Evolutionary conservation across 805 yeast genomes (phyloP).

Genomic region (Teunomyces gatunensis): DNA sequence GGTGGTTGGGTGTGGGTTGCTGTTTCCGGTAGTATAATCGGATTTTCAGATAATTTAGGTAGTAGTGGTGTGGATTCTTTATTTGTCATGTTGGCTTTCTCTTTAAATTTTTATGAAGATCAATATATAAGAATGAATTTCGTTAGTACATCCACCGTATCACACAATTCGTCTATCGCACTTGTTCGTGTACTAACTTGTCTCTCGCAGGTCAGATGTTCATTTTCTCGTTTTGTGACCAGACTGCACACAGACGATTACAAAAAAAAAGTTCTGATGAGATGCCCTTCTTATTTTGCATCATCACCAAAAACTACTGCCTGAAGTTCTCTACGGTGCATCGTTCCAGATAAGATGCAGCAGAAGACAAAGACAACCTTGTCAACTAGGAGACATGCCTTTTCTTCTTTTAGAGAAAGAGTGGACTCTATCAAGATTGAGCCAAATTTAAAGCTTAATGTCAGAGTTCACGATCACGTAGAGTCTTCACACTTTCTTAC

Average conservation of each 20-base stretch:
- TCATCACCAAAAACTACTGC: neutral
- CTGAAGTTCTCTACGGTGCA: neutral
- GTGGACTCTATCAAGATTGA: slow-evolving; percentile 82
- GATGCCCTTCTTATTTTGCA: slow-evolving; percentile 9
- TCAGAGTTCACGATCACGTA: slow-evolving; percentile 64
- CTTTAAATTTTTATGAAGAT: neutral
- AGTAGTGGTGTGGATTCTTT: slow-evolving; percentile 13
- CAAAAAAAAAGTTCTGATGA: slow-evolving; percentile 8
- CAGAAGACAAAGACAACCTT: slow-evolving; percentile 43
- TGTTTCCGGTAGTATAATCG: slow-evolving; percentile 8
- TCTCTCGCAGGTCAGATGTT: neutral
- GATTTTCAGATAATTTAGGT: slow-evolving; percentile 9
- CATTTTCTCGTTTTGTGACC: neutral
- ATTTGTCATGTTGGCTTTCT: neutral
- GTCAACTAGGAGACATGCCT: slow-evolving; percentile 56
- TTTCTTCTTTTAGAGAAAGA: slow-evolving; percentile 76
- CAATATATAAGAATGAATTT: neutral
- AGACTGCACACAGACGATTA: neutral
- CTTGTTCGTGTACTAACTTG: neutral
- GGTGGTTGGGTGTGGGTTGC: neutral
- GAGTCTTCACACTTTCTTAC: slow-evolving; percentile 78
- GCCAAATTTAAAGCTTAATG: slow-evolving; percentile 54
- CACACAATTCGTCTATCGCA: neutral
- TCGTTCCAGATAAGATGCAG: neutral
- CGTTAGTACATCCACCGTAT: neutral